These are phyloP conservation scores for Sporothrix dimorphospora DNA, from an alignment of 2,329 filamentous ascomycete genomes.

Conservation along the genomic window DNA sequence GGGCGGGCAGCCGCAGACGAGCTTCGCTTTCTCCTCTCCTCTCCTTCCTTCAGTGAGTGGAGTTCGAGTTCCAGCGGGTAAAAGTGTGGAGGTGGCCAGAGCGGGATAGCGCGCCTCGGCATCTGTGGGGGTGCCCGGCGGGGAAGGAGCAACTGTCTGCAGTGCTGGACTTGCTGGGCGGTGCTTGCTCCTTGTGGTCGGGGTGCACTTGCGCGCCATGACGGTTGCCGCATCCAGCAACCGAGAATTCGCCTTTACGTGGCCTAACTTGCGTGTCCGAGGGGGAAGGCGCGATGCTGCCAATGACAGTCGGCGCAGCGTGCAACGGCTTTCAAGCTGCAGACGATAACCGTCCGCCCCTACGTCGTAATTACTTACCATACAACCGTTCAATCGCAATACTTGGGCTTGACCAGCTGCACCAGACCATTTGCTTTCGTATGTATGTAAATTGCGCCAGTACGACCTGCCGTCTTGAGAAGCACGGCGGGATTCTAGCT, in stretches of 20 bases:
- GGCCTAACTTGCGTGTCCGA: neutral
- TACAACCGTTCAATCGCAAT: neutral
- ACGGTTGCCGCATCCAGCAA: neutral
- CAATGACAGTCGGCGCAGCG: neutral
- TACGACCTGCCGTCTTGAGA: neutral
- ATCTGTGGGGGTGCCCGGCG: neutral
- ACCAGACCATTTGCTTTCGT: neutral
- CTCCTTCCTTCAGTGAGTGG: neutral
- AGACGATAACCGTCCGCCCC: neutral
- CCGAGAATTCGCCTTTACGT: neutral
- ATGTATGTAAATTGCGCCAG: neutral
- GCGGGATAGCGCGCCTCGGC: slow-evolving; percentile 23
- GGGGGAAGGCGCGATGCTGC: neutral
- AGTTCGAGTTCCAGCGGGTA: neutral
- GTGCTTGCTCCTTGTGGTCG: neutral
- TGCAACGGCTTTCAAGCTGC: neutral
- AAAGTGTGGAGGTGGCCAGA: slow-evolving; percentile 19
- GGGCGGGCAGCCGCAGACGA: neutral
- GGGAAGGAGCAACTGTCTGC: neutral
- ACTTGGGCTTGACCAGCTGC: too few species aligned
- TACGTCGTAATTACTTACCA: neutral
- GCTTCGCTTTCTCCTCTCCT: neutral
- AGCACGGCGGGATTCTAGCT: neutral
- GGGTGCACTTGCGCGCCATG: neutral
- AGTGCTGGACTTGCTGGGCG: neutral